Evolutionary conservation across 352 stramenopile genomes (phyloP).

Genomic region (Globisporangium nagaii): DNA sequence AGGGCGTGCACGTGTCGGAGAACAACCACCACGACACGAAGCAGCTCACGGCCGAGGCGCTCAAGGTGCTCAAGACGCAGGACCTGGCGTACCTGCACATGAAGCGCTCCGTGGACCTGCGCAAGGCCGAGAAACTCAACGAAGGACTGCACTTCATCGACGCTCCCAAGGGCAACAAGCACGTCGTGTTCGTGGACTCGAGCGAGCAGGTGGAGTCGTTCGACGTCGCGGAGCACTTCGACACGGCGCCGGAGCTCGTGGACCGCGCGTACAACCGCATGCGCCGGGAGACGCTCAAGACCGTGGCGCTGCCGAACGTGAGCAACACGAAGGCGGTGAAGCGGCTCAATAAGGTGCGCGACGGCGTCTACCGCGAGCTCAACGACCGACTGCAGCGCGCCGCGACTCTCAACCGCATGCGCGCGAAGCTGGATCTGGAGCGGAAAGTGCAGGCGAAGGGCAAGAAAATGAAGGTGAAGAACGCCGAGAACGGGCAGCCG

Average conservation of each 20-base stretch:
- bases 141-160: conserved; percentile 76
- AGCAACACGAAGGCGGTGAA: conserved; percentile 36
- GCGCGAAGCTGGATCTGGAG: conserved; percentile 73
- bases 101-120: conserved; percentile 68
- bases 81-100: conserved; percentile 94
- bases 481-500: conserved; percentile 55
- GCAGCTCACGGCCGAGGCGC: conserved; percentile 65
- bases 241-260: conserved; percentile 70
- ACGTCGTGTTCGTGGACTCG: conserved; percentile 94
- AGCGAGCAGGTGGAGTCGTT: conserved; percentile 77
- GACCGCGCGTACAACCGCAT: conserved; percentile 73
- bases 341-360: conserved; percentile 54
- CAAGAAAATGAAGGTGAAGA: conserved; percentile 75
- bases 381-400: conserved; percentile 61
- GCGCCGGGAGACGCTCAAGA: conserved; percentile 52
- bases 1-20: conserved; percentile 69
- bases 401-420: conserved; percentile 64
- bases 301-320: conserved; percentile 22
- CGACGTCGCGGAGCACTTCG: conserved; percentile 90
- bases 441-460: conserved; percentile 83
- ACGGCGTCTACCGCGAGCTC: conserved; percentile 63
- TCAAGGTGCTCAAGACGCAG: conserved; percentile 94
- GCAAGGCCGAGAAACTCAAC: conserved; percentile 78
- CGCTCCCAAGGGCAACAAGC: conserved; percentile 78
- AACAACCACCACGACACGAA: conserved; percentile 60